Evolutionary conservation across 176 grass and related monocot genomes (phyloP).

Genomic region (Hsuehochloa calcarea): DNA sequence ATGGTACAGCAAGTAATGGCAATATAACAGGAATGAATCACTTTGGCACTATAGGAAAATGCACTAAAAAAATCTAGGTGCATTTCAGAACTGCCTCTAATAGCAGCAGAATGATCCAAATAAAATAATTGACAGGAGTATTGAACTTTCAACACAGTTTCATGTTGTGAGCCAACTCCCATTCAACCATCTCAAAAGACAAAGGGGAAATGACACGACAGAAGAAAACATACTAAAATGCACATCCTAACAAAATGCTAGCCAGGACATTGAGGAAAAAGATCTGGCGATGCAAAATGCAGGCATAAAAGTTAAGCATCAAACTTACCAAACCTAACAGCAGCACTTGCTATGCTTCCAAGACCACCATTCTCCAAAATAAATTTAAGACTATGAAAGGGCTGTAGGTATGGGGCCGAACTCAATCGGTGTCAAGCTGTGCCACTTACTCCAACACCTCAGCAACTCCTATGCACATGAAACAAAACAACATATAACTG

Average conservation of each 20-base stretch:
- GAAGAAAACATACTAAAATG: not conserved
- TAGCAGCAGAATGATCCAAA: not conserved
- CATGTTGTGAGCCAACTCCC: not conserved
- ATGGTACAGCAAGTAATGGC: not conserved
- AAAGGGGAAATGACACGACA: not conserved
- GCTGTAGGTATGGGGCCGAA: constrained; percentile 57
- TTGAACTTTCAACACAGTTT: not conserved
- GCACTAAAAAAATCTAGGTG: not conserved
- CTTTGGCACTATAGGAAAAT: not conserved
- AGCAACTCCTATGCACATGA: constrained; percentile 38
- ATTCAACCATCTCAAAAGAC: constrained; percentile 5
- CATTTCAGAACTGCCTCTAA: not conserved
- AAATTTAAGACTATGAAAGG: constrained; percentile 63
- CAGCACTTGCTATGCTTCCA: constrained; percentile 53
- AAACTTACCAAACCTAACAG: constrained; percentile 66
- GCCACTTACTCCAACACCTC: constrained; percentile 54
- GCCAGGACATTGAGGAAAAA: not conserved
- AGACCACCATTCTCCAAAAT: constrained; percentile 65
- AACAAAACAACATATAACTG: constrained; percentile 23
- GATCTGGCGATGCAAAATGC: not conserved
- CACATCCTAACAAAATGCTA: not conserved
- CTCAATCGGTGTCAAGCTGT: constrained; percentile 57
- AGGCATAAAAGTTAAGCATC: not conserved
- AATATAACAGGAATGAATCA: not conserved
- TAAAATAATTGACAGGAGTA: not conserved